phyloP scores from a whole-genome alignment of 805 yeast species.

The Wickerhamomyces ciferrii region DNA sequence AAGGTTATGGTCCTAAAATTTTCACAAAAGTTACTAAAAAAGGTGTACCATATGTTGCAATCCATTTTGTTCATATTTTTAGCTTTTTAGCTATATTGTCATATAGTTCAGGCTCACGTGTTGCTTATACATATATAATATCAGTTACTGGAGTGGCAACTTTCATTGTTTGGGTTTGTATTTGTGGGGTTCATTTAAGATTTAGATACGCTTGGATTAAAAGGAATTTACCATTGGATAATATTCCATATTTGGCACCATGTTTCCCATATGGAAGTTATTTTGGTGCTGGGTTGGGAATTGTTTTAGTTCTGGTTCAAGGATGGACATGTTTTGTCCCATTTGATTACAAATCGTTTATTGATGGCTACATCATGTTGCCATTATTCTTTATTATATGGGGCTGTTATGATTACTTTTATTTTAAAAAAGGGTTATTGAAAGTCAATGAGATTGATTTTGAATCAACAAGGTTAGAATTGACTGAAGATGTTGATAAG shows the following conservation, averaged over 20 bases:
- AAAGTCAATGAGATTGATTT: slow-evolving; percentile 41
- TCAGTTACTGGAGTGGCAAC: slow-evolving; percentile 74
- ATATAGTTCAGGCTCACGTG: slow-evolving; percentile 41
- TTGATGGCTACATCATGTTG: slow-evolving; percentile 58
- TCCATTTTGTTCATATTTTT: slow-evolving; percentile 48
- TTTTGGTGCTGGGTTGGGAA: slow-evolving; percentile 31
- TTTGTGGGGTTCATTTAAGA: slow-evolving; percentile 56
- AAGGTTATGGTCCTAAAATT: slow-evolving; percentile 53
- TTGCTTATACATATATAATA: slow-evolving; percentile 65
- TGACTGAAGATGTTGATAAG: slow-evolving; percentile 8
- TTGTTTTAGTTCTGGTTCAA: slow-evolving; percentile 37
- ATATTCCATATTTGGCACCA: slow-evolving; percentile 67
- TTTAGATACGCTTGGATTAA: slow-evolving; percentile 58
- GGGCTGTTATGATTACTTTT: slow-evolving; percentile 33
- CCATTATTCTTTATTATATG: slow-evolving; percentile 48
- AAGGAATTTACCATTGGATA: slow-evolving; percentile 58
- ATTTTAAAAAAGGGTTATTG: slow-evolving; percentile 35
- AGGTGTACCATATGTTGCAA: slow-evolving; percentile 67
- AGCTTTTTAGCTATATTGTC: slow-evolving; percentile 62
- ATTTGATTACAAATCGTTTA: slow-evolving; percentile 41
- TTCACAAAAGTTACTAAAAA: slow-evolving; percentile 44
- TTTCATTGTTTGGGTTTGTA: slow-evolving; percentile 65
- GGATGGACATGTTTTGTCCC: slow-evolving; percentile 48
- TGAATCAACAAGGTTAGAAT: slow-evolving; percentile 43
- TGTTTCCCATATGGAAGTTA: slow-evolving; percentile 37